Evolutionary conservation across 768 basidiomycete species (phyloP), one percentile per base, ranked within the genome.

Genomic region (Lactarius vividus): DNA sequence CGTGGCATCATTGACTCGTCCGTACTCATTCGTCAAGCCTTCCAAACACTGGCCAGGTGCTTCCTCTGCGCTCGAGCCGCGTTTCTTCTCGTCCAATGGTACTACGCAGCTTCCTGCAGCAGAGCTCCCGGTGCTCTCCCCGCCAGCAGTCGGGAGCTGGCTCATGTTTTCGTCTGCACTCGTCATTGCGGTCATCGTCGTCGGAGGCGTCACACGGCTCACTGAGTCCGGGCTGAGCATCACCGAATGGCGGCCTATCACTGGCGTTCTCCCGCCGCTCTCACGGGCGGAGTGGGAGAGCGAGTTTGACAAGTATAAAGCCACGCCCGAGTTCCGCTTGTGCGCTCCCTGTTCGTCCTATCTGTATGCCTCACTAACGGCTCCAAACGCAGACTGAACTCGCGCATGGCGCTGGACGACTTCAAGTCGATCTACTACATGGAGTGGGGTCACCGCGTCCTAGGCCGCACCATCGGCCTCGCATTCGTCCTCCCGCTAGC

Each of bases 191-290:
- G 92, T 99, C 74, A 88, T 98, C 71, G 89, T 98, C 61, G 92
- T 99, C 5, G 97, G 97, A 33, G 97, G 96, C 10, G 84, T 99
- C 65, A 99, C 97, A 2, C 89, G 97, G 52, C 84, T 99, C 65
- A 99, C 97, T 1, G 97, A 99, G 77, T 96, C 94, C 18, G 97
- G 97, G 16, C 80, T 99, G 66, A 96, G 94, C 75, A 99, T 99
- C 75, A 97, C 95, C 28, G 97, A 99, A 82, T 99, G 97, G 97
- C 83, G 85, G 59, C 95, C 96, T 15, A 86, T 98, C 61, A 89
- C 92, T 29, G 97, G 97, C 18, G 80, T 93, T 58, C 74, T 95
- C 20, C 96, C 96, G 20, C 97, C 97, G 0, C 77, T 94, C 42
- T 84, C 85, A 1, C 75, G 81, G 28, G 84, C 79, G 9, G 86